Percentiles rank a stretch among this genome's conserved stretches.
phyloP scores from a whole-genome alignment of 164 flowering plant genomes.

The Vitis rotundifolia region DNA sequence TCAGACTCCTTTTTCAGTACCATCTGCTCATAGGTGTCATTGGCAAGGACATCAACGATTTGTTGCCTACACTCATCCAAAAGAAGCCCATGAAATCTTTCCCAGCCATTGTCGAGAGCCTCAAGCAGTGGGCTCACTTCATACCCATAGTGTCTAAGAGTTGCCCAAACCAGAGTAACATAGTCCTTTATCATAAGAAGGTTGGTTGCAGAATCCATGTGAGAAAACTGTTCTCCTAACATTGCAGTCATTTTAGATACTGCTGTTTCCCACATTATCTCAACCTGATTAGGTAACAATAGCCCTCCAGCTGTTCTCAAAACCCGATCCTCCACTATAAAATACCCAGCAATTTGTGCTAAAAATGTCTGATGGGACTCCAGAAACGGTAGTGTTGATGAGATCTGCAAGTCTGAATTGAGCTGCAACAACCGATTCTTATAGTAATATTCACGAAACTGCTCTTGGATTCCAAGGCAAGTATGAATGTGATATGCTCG shows the following conservation, averaged over 20 bases:
- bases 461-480: constrained; percentile 69
- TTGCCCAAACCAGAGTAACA: constrained; percentile 75
- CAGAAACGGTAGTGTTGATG: constrained; percentile 69
- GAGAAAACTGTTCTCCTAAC: constrained; percentile 69
- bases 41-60: constrained; percentile 51
- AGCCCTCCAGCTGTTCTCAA: constrained; percentile 77
- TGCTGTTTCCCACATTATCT: constrained; percentile 87
- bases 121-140: constrained; percentile 68
- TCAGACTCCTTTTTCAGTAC: constrained; percentile 77
- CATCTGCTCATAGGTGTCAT: constrained; percentile 80
- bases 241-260: constrained; percentile 62
- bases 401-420: constrained; percentile 76
- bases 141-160: constrained; percentile 82
- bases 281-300: constrained; percentile 56
- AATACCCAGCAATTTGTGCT: constrained; percentile 83
- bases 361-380: constrained; percentile 77
- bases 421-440: constrained; percentile 77
- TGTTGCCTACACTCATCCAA: constrained; percentile 72
- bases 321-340: constrained; percentile 90
- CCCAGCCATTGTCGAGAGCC: constrained; percentile 60
- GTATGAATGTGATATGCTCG: constrained; percentile 82
- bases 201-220: constrained; percentile 75
- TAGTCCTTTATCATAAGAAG: constrained; percentile 84
- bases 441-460: constrained; percentile 83
- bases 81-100: constrained; percentile 87